Conservation (phyloP, 257 asterid genomes). For the Jaltomata sinuosa region DNA sequence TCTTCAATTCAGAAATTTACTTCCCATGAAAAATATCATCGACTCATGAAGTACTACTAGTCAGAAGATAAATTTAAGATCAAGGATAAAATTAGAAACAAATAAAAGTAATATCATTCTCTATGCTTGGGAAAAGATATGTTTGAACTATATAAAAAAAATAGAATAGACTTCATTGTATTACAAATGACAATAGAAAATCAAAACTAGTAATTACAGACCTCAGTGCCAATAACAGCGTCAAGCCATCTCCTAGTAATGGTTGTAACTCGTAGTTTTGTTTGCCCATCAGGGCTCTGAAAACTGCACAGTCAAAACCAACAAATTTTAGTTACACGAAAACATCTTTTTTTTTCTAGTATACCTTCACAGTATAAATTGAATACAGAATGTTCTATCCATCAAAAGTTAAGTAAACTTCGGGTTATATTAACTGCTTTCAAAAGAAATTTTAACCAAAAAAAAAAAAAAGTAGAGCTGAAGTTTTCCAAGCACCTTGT, state of each 20-base stretch:
- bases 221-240: conserved; percentile 69
- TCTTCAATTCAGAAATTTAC: neutral
- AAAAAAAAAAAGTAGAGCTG: neutral
- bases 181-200: neutral
- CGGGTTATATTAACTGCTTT: neutral
- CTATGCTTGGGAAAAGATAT: neutral
- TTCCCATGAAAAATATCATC: neutral
- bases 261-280: conserved; percentile 78
- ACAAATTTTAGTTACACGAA: neutral
- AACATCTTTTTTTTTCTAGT: neutral
- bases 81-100: neutral
- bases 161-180: neutral
- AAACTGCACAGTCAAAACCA: conserved; percentile 40
- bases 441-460: neutral
- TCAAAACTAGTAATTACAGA: neutral
- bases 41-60: neutral
- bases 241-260: conserved; percentile 80
- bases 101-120: neutral
- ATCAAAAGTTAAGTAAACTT: neutral
- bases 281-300: conserved; percentile 75
- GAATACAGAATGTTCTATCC: neutral
- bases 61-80: neutral
- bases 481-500: conserved; percentile 57
- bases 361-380: neutral
- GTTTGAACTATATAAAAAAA: neutral